These are phyloP conservation scores for Tylopilus sp. DNA, from an alignment of 1,284 basidiomycete genomes.

Conservation along the genomic window DNA sequence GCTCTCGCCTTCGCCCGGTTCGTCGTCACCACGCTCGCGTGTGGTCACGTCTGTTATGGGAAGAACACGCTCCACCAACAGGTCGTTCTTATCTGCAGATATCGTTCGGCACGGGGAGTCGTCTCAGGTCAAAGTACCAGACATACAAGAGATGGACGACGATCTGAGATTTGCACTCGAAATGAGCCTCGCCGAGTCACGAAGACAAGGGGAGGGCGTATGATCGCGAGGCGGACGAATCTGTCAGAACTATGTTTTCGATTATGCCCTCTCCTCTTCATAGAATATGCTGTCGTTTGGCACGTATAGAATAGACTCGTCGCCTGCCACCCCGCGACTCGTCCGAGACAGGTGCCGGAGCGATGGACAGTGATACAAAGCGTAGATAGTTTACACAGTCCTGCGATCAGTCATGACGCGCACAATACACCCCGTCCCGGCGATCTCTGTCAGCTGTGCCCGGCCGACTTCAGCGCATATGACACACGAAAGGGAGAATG, in stretches of 20 bases:
- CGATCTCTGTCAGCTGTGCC: conserved; percentile 85
- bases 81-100: conserved; percentile 17
- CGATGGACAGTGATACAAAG: not conserved
- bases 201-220: conserved; percentile 36
- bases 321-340: not conserved
- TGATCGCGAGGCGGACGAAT: conserved; percentile 8
- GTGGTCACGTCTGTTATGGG: conserved; percentile 7
- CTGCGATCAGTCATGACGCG: conserved; percentile 95
- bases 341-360: not conserved
- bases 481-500: not conserved
- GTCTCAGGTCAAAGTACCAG: not conserved
- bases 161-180: conserved; percentile 53
- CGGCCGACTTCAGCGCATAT: conserved; percentile 7
- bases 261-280: not conserved
- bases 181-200: conserved; percentile 55
- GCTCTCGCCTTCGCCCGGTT: conserved; percentile 10
- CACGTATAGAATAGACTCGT: conserved; percentile 3
- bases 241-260: conserved; percentile 1
- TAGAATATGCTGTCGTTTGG: not conserved
- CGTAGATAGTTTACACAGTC: conserved; percentile 54
- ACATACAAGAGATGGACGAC: conserved; percentile 42
- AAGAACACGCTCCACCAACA: conserved; percentile 3
- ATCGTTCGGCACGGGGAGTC: conserved; percentile 5
- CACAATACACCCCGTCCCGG: conserved; percentile 95
- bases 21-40: conserved; percentile 17